Percentiles rank a stretch among this genome's conserved stretches.
phyloP scores from a whole-genome alignment of 2,329 filamentous ascomycete species.

The Exophiala spinifera region DNA sequence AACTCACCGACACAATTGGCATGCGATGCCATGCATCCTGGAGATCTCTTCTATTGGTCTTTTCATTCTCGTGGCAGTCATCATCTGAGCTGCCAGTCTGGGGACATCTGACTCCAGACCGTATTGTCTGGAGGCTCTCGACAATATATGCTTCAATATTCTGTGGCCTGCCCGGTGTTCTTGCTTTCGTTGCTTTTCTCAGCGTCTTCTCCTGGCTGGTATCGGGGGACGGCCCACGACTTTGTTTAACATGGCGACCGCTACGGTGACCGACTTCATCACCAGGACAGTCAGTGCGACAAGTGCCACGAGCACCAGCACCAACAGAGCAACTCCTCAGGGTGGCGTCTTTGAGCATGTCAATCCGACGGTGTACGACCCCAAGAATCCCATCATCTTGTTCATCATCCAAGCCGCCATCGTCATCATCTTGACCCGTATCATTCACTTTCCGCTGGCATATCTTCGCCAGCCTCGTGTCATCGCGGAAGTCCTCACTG shows the following conservation, averaged over 20 bases:
- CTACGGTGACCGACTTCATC: constrained; percentile 25
- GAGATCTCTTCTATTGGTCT: too few species aligned
- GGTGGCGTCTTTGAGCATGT: constrained; percentile 69
- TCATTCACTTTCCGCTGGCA: constrained; percentile 73
- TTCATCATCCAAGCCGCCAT: constrained; percentile 74
- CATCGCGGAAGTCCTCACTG: constrained; percentile 81
- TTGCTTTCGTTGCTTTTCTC: too few species aligned
- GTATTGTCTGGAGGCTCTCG: not conserved
- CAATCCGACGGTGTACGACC: constrained; percentile 65
- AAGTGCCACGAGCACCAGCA: constrained; percentile 24
- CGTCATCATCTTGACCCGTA: constrained; percentile 70
- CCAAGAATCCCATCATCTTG: constrained; percentile 68
- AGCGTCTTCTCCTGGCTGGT: too few species aligned
- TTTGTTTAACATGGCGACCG: constrained; percentile 19
- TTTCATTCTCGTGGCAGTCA: not conserved
- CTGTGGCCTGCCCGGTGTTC: too few species aligned
- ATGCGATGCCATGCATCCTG: not conserved
- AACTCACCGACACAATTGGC: not conserved
- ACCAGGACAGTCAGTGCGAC: constrained; percentile 24
- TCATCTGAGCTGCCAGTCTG: not conserved
- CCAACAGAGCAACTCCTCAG: constrained; percentile 50
- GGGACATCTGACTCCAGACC: not conserved
- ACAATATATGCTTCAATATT: not conserved
- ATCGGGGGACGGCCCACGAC: too few species aligned
- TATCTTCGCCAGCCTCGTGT: constrained; percentile 76